These are phyloP conservation scores for Termitomyces titanicus DNA, from an alignment of 768 basidiomycete genomes.

Conservation along the genomic window DNA sequence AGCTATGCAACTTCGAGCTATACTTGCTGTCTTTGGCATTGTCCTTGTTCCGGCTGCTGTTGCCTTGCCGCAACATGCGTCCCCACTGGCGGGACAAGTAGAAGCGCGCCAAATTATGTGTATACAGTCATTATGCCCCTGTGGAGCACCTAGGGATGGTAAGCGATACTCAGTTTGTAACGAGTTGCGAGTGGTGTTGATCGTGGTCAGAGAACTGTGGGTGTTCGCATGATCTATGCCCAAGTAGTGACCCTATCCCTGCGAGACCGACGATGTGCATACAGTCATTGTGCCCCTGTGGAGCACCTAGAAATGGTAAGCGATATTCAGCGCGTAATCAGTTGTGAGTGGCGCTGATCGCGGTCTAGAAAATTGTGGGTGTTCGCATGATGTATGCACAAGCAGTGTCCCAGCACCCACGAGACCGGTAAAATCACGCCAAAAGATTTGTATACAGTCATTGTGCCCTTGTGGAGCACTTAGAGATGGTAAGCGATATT, in stretches of 20 bases:
- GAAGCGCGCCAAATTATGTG: not conserved
- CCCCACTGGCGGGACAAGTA: not conserved
- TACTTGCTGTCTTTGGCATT: not conserved
- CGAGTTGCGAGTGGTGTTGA: not conserved
- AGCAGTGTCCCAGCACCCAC: not conserved
- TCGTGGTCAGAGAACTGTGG: not conserved
- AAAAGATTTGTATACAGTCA: not conserved
- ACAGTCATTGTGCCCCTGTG: slow-evolving; percentile 5
- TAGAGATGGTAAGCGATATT: not conserved
- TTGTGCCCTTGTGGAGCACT: slow-evolving; percentile 2
- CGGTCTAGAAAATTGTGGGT: not conserved
- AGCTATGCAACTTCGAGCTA: not conserved
- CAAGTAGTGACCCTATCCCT: not conserved
- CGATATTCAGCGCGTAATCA: not conserved
- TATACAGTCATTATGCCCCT: slow-evolving; percentile 4
- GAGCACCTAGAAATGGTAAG: not conserved
- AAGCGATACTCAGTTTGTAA: not conserved
- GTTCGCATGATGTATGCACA: not conserved
- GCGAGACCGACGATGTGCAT: not conserved
- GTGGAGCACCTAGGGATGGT: slow-evolving; percentile 1
- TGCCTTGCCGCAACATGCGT: not conserved
- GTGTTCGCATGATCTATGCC: not conserved
- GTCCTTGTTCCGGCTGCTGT: not conserved
- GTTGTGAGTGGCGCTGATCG: not conserved
- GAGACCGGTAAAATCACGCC: not conserved